Evolutionary conservation across 164 flowering plant species (phyloP), one percentile per base, ranked within the genome.

Genomic region (Malania oleifera): DNA sequence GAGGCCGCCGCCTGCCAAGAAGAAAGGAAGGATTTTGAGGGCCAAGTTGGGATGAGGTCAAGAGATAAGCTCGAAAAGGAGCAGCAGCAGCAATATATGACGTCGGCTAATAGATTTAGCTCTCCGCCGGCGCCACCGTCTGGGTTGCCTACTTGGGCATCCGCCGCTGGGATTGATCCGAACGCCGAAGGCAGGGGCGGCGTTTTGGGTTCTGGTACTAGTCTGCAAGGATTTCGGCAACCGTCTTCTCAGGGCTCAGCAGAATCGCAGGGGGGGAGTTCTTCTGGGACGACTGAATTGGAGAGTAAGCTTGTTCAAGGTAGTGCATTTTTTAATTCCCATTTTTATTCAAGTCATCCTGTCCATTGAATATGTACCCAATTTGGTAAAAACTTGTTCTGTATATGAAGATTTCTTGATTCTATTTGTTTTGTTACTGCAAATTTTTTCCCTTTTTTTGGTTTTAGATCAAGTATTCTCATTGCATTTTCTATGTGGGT

Each of bases 231-330:
- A 17, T 52, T 41, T 27, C 67, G 60, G 56, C 62, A 48, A 26
- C 69, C 22, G 18, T 15, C 56, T 20, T 64, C 75, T 1, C 74
- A 63, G 54, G 78, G 81, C 1, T 82, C 84, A 19, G 70, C 63
- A 26, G 82, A 76, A 39, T 81, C 85, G 3, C 80, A 70, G 48
- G 83, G 81, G 1, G 84, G 82, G 11, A 75, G 80, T 48, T 77
- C 80, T 18, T 75, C 83, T 3, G 73, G 75, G 41, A 25, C 67
- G 26, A 68, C 80, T 6, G 84, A 77, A 50, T 46, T 71, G 59
- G 86, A 80, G 46, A 73, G 69, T 37, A 79, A 67, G 64, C 43
- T 71, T 22, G 28, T 34, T 49, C 80, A 70, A 83, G 88, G 88
- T 83, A 73, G n/a, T 46, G 15, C 13, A 15, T 11, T 57, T 41